A percentile compares a stretch with the other conserved stretches of the same genome.
Evolutionary conservation across 768 basidiomycete species (phyloP).

Genomic region (Neoboletus magnificus): DNA sequence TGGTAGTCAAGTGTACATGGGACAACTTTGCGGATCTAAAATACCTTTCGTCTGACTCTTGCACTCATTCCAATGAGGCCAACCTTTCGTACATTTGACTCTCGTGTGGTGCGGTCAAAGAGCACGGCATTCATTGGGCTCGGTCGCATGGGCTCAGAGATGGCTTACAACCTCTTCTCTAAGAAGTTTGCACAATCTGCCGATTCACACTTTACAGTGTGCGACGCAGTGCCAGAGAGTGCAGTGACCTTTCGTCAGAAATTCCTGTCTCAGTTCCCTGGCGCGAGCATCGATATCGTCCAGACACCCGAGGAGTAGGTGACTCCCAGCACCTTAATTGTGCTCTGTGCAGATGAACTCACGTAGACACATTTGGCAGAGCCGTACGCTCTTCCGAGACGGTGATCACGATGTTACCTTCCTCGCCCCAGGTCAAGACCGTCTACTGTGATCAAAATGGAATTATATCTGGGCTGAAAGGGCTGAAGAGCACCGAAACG

Average conservation of each 20-base stretch:
- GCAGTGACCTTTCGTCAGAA: slow-evolving; percentile 53
- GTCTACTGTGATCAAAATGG: slow-evolving; percentile 66
- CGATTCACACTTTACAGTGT: slow-evolving; percentile 69
- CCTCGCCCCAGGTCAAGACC: slow-evolving; percentile 78
- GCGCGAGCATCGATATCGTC: slow-evolving; percentile 55
- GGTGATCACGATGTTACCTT: slow-evolving; percentile 89
- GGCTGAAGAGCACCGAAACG: slow-evolving; percentile 38
- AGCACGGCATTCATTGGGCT: slow-evolving; percentile 81
- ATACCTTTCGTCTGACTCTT: not conserved
- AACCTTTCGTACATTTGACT: slow-evolving; percentile 40
- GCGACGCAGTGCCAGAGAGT: slow-evolving; percentile 65
- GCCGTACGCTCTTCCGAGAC: slow-evolving; percentile 61
- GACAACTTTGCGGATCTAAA: slow-evolving; percentile 1
- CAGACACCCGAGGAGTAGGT: slow-evolving; percentile 72
- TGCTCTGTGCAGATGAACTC: not conserved
- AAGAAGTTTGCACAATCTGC: slow-evolving; percentile 55
- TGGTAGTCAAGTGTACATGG: not conserved
- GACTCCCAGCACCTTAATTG: not conserved
- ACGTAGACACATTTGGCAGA: slow-evolving; percentile 36
- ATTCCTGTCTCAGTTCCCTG: slow-evolving; percentile 57
- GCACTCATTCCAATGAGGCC: slow-evolving; percentile 44
- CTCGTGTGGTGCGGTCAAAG: slow-evolving; percentile 38
- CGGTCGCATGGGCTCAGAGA: slow-evolving; percentile 85
- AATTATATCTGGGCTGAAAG: slow-evolving; percentile 60
- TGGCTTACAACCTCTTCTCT: slow-evolving; percentile 82